A percentile compares a stretch with the other conserved stretches of the same genome.
Evolutionary conservation across 768 basidiomycete species (phyloP).

Genomic region (Tricholoma saponaceum): DNA sequence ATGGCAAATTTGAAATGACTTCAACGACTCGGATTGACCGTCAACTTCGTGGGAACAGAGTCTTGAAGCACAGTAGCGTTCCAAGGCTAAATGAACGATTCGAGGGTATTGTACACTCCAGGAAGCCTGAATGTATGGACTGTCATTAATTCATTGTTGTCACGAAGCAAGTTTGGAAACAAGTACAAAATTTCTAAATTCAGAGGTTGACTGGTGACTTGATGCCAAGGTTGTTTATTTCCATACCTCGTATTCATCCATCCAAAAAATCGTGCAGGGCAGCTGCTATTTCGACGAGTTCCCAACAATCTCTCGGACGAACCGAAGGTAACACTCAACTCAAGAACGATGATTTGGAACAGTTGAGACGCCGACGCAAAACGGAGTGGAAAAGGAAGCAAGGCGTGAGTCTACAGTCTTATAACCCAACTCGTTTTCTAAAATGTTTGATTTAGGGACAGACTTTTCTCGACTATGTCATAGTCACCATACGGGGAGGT

Average conservation of each 20-base stretch:
- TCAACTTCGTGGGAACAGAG: too few species aligned
- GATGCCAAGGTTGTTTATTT: slow-evolving; percentile 12
- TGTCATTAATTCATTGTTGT: too few species aligned
- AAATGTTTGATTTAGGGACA: slow-evolving; percentile 49
- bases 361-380: slow-evolving; percentile 44
- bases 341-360: slow-evolving; percentile 30
- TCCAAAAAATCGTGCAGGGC: not conserved
- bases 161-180: too few species aligned
- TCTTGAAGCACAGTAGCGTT: too few species aligned
- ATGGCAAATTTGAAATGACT: too few species aligned
- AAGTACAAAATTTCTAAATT: not conserved
- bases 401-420: slow-evolving; percentile 39
- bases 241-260: slow-evolving; percentile 3
- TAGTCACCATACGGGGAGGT: slow-evolving; percentile 80
- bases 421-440: slow-evolving; percentile 4
- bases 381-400: slow-evolving; percentile 78
- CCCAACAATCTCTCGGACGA: slow-evolving; percentile 3
- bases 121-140: too few species aligned
- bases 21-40: too few species aligned
- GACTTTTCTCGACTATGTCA: slow-evolving; percentile 76
- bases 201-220: not conserved
- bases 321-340: slow-evolving; percentile 2
- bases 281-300: not conserved
- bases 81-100: too few species aligned
- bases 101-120: too few species aligned